Evolutionary conservation across 208 protist species (phyloP).

Genomic region (Entamoeba nuttalli): DNA sequence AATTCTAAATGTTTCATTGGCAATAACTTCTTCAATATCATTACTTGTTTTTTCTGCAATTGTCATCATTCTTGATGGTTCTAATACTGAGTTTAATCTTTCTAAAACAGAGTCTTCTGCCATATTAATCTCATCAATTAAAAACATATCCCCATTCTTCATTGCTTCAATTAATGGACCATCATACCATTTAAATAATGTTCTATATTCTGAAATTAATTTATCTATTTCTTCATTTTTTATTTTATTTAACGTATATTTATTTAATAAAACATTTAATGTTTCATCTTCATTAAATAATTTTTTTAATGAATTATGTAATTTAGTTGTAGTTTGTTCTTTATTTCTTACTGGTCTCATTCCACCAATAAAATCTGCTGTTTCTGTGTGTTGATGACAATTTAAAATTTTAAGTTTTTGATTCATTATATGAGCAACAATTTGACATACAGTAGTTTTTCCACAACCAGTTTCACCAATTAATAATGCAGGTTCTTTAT

Average conservation of each 20-base stretch:
- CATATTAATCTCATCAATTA: slow-evolving; percentile 98
- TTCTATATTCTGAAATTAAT: background rate
- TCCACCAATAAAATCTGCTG: slow-evolving; percentile 83
- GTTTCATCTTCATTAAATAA: background rate
- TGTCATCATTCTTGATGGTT: slow-evolving; percentile 49
- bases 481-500: slow-evolving; percentile 76
- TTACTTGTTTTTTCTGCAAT: background rate
- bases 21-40: slow-evolving; percentile 28
- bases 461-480: slow-evolving; percentile 94
- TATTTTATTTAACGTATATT: background rate
- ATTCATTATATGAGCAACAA: slow-evolving; percentile 35
- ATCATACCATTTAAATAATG: slow-evolving; percentile 92
- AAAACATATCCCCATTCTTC: slow-evolving; percentile 80
- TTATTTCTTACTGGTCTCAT: slow-evolving; percentile 43
- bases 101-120: slow-evolving; percentile 98
- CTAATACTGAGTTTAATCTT: slow-evolving; percentile 96
- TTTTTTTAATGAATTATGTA: slow-evolving; percentile 17
- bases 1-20: slow-evolving; percentile 71
- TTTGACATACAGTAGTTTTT: slow-evolving; percentile 90
- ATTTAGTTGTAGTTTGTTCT: slow-evolving; percentile 29
- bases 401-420: slow-evolving; percentile 81
- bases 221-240: background rate
- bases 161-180: slow-evolving; percentile 94
- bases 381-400: slow-evolving; percentile 98
- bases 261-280: slow-evolving; percentile 2